phyloP scores from a whole-genome alignment of 768 basidiomycete species.

The Rhizopogon sp. region DNA sequence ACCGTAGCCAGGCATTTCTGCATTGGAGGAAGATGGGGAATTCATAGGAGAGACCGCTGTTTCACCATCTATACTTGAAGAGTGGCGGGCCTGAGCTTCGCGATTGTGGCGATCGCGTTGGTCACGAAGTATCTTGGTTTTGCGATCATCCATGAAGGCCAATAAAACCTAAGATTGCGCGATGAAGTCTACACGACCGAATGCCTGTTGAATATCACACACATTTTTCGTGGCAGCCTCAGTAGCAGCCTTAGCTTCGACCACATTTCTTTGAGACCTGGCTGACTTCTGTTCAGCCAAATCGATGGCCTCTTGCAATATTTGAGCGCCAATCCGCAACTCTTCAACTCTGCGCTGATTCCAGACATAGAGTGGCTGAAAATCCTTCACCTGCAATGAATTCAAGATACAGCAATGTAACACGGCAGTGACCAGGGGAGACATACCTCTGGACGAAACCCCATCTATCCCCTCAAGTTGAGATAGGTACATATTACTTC shows the following conservation, averaged over 20 bases:
- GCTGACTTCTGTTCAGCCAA: slow-evolving; percentile 45
- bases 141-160: slow-evolving; percentile 77
- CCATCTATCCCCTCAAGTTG: slow-evolving; percentile 44
- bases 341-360: slow-evolving; percentile 46
- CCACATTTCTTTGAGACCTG: slow-evolving; percentile 41
- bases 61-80: not conserved
- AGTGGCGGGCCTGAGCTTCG: slow-evolving; percentile 16
- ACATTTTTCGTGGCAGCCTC: slow-evolving; percentile 56
- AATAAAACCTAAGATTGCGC: slow-evolving; percentile 55
- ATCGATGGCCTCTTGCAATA: slow-evolving; percentile 59
- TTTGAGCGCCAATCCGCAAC: slow-evolving; percentile 56
- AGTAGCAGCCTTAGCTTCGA: slow-evolving; percentile 54
- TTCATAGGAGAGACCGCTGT: not conserved
- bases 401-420: not conserved
- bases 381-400: slow-evolving; percentile 50
- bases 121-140: slow-evolving; percentile 46
- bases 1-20: slow-evolving; percentile 24
- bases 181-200: not conserved
- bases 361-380: slow-evolving; percentile 73
- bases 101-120: slow-evolving; percentile 54
- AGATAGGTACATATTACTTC: slow-evolving; percentile 4
- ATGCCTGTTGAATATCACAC: not conserved
- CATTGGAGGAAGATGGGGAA: not conserved
- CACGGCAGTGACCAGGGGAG: not conserved
- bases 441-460: slow-evolving; percentile 65